These are phyloP conservation scores for Wickerhamiella lipophila DNA, from an alignment of 805 yeast species.

Conservation along the genomic window DNA sequence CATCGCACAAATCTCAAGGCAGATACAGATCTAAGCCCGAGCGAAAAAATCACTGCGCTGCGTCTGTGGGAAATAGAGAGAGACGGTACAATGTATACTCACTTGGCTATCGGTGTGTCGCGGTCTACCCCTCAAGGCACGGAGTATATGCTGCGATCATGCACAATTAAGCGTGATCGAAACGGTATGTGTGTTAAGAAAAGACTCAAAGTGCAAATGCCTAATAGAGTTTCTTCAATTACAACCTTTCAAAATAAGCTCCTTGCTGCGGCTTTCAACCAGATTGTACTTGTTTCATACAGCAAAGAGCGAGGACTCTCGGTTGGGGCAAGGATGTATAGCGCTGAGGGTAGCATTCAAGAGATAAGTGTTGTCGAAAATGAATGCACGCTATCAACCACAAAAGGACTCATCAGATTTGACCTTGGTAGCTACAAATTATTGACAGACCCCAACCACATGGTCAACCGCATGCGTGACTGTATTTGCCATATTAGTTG, in stretches of 20 bases:
- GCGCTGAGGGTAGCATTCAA: not conserved
- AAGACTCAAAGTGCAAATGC: not conserved
- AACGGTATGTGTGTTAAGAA: not conserved
- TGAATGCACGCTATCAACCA: not conserved
- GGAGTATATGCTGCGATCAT: not conserved
- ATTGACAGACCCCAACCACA: not conserved
- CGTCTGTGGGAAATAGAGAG: slow-evolving; percentile 4
- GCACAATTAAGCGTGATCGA: slow-evolving; percentile 7
- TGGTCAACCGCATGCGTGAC: slow-evolving; percentile 7
- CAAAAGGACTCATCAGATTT: not conserved
- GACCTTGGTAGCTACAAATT: not conserved
- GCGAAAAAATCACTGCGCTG: not conserved
- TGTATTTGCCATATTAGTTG: slow-evolving; percentile 4
- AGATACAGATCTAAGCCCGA: not conserved
- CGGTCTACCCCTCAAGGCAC: not conserved
- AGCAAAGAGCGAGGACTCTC: not conserved
- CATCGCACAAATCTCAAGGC: not conserved
- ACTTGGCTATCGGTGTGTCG: not conserved
- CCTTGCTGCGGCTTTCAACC: not conserved
- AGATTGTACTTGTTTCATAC: not conserved
- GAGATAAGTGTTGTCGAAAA: not conserved
- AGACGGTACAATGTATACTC: not conserved
- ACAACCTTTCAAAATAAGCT: not conserved
- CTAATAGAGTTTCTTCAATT: not conserved
- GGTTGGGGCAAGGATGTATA: too few species aligned